Base-by-base conservation (phyloP, 192 early-diverging fungal genomes). In the Entophlyctis luteolus region DNA sequence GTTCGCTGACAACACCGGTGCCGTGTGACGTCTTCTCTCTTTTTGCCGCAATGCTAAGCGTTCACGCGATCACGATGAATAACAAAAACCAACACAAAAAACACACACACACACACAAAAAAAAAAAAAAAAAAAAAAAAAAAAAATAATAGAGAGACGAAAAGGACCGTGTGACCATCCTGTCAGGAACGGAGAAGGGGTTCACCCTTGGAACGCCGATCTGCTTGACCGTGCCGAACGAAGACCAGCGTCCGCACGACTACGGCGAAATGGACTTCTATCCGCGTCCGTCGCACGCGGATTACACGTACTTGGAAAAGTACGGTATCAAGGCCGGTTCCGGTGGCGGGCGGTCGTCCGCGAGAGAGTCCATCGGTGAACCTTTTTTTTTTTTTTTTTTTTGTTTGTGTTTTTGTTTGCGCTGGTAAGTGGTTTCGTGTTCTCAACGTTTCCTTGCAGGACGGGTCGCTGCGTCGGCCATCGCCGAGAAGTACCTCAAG, bases 241-340 rank as follows among this genome's bases (percentile, higher is more conserved):
- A 90, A 72, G 96, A 98, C 84, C 96, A 98, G 65, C 82, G 95
- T 23, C 96, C 96, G 18, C 86, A 88, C 58, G 96, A 98, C 75
- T 98, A 98, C 74, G 85, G 89, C 36, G 95, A 98, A 68, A 98
- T 92, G 60, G 94, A 98, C 75, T 75, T 90, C 25, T 98, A 91
- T 75, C 96, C 96, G 54, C 87, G 96, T 6, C 96, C 96, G 25
- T 92, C 90, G 27, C 96, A 98, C 55, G 96, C 96, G n/a, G 96
- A 98, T 76, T 98, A 81, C 76, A 98, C 96, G 18, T 98, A 98
- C 65, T 68, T 98, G 68, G 74, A 91, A 70, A 98, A 98, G 74
- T 98, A 98, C 70, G 90, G 91, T 59, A 73, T 98, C 59, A 98
- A 98, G 82, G 94, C 95, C 28, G 91, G 88, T 3, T 89, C 86